These are phyloP conservation scores for Trichosporon sp. DNA, from an alignment of 1,284 basidiomycete genomes.

Conservation along the genomic window DNA sequence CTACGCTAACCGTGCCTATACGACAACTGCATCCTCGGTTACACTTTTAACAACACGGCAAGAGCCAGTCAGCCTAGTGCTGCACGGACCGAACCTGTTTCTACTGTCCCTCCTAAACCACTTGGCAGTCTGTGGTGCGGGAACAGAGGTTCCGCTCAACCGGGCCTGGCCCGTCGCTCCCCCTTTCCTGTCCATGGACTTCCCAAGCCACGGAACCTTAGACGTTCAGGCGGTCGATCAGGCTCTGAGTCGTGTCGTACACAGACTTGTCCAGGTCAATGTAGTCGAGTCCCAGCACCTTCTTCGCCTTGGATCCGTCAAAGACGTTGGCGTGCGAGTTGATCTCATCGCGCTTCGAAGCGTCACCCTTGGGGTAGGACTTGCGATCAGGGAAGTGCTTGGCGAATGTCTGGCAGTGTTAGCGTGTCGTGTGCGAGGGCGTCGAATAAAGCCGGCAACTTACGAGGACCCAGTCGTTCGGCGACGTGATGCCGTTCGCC, in stretches of 20 bases:
- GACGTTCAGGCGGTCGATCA: constrained; percentile 41
- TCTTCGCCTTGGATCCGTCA: constrained; percentile 44
- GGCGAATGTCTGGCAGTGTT: constrained; percentile 35
- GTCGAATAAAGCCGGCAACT: constrained; percentile 17
- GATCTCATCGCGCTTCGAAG: constrained; percentile 36
- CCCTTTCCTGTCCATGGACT: background rate
- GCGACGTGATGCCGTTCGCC: constrained; percentile 51
- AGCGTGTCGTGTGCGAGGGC: background rate
- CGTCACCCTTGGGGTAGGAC: constrained; percentile 47
- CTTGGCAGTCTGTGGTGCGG: background rate
- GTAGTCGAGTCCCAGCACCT: constrained; percentile 50
- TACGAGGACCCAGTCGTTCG: constrained; percentile 46
- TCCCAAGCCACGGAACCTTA: background rate
- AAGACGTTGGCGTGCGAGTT: constrained; percentile 34
- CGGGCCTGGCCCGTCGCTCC: background rate
- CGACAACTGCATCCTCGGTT: background rate
- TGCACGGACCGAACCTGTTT: background rate
- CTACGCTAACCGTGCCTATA: background rate
- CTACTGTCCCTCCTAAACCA: background rate
- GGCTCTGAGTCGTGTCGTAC: constrained; percentile 45
- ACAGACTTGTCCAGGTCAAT: constrained; percentile 38
- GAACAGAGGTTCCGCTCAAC: background rate
- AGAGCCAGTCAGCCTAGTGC: background rate
- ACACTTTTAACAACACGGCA: background rate
- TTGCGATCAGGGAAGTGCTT: constrained; percentile 41